phyloP scores from a whole-genome alignment of 2,329 filamentous ascomycete species.

The Parastagonospora avenae region DNA sequence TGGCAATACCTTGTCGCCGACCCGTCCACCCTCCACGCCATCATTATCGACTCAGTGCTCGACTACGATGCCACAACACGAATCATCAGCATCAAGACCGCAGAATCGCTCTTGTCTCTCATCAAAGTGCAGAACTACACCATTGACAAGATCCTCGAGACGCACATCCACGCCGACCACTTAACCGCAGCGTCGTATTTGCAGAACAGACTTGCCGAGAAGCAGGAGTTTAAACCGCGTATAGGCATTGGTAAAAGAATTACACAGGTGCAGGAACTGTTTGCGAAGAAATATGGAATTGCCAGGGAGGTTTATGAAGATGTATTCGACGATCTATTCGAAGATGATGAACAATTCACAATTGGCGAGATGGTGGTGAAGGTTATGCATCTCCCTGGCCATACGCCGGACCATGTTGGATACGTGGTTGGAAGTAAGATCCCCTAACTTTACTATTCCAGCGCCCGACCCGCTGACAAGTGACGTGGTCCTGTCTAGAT shows the following conservation, averaged over 20 bases:
- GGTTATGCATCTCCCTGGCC: constrained; percentile 63
- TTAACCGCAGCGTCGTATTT: constrained; percentile 65
- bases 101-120: constrained; percentile 57
- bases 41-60: constrained; percentile 67
- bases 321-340: constrained; percentile 60
- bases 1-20: constrained; percentile 68
- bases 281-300: constrained; percentile 57
- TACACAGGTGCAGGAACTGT: constrained; percentile 56
- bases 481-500: constrained; percentile 4
- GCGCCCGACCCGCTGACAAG: neutral
- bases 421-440: constrained; percentile 57
- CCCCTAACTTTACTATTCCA: neutral
- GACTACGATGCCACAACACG: constrained; percentile 58
- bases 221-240: constrained; percentile 47
- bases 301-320: constrained; percentile 48
- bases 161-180: constrained; percentile 67
- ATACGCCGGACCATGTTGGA: constrained; percentile 66
- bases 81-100: constrained; percentile 56
- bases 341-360: constrained; percentile 59
- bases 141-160: constrained; percentile 63
- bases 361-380: constrained; percentile 55
- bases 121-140: constrained; percentile 54
- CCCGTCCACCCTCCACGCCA: constrained; percentile 53
- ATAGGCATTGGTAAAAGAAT: constrained; percentile 65
- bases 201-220: constrained; percentile 45